These are phyloP conservation scores for Pyrenophora teres DNA, from an alignment of 2,329 filamentous ascomycete genomes.

Conservation along the genomic window DNA sequence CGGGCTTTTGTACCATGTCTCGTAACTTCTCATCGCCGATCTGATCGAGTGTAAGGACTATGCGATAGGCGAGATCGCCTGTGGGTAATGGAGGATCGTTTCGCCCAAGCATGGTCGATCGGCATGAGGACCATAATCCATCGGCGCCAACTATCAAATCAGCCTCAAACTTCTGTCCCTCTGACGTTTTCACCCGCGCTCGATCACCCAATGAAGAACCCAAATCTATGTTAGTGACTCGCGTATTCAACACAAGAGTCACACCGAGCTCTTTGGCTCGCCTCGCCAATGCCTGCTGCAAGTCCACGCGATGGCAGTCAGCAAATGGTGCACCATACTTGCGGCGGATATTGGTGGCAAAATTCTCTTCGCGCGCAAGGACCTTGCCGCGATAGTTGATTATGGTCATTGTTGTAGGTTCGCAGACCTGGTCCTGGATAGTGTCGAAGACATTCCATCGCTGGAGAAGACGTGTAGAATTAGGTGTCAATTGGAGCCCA, in stretches of 20 bases:
- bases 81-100: conserved; percentile 51
- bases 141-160: conserved; percentile 68
- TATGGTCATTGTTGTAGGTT: conserved; percentile 57
- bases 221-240: conserved; percentile 57
- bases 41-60: conserved; percentile 60
- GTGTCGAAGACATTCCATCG: conserved; percentile 56
- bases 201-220: conserved; percentile 33
- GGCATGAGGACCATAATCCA: conserved; percentile 65
- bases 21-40: conserved; percentile 58
- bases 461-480: conserved; percentile 55
- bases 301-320: conserved; percentile 66
- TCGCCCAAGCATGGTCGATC: conserved; percentile 44
- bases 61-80: conserved; percentile 68
- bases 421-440: conserved; percentile 46
- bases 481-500: conserved; percentile 45
- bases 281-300: conserved; percentile 60
- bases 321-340: conserved; percentile 64
- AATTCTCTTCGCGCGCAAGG: conserved; percentile 58
- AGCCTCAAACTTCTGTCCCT: conserved; percentile 50
- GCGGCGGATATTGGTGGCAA: conserved; percentile 57
- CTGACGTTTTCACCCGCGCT: conserved; percentile 49
- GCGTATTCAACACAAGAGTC: conserved; percentile 54
- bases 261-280: conserved; percentile 54
- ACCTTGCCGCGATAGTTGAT: conserved; percentile 58
- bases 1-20: conserved; percentile 58